Conservation (phyloP, 2,329 filamentous ascomycete genomes). For the Aureobasidium melanogenum region DNA sequence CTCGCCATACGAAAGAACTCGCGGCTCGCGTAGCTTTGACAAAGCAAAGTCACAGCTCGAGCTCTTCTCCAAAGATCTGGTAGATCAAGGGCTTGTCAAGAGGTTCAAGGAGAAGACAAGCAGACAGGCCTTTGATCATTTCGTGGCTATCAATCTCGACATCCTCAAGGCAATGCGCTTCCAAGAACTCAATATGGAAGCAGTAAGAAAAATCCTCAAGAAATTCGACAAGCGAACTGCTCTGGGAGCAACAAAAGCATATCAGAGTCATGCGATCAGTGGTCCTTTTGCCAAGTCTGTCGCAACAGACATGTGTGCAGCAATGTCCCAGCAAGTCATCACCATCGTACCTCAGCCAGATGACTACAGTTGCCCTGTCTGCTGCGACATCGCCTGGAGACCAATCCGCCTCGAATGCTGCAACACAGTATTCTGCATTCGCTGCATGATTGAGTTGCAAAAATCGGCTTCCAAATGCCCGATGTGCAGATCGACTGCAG, state of each 20-base stretch:
- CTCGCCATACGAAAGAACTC: slow-evolving; percentile 62
- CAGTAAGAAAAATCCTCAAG: slow-evolving; percentile 76
- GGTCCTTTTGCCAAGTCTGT: slow-evolving; percentile 57
- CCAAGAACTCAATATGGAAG: slow-evolving; percentile 72
- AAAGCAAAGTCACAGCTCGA: slow-evolving; percentile 60
- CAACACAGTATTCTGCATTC: slow-evolving; percentile 71
- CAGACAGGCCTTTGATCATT: slow-evolving; percentile 54
- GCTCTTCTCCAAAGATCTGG: slow-evolving; percentile 63
- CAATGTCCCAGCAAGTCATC: slow-evolving; percentile 64
- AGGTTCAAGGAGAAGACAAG: slow-evolving; percentile 61
- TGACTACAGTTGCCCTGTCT: slow-evolving; percentile 76
- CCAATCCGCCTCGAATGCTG: slow-evolving; percentile 66
- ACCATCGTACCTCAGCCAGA: slow-evolving; percentile 70
- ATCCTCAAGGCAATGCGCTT: slow-evolving; percentile 77
- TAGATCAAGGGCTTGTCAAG: slow-evolving; percentile 48
- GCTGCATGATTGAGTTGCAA: slow-evolving; percentile 74
- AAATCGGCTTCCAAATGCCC: slow-evolving; percentile 62
- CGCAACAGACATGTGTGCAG: slow-evolving; percentile 65
- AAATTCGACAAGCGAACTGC: slow-evolving; percentile 87
- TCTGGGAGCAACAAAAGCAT: slow-evolving; percentile 56
- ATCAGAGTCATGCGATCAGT: slow-evolving; percentile 34
- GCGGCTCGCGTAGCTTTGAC: slow-evolving; percentile 56
- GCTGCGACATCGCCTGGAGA: slow-evolving; percentile 69
- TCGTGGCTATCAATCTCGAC: slow-evolving; percentile 62
- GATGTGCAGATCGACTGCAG: slow-evolving; percentile 62